Percentiles rank a stretch among this genome's conserved stretches.
Evolutionary conservation across 495 filamentous ascomycete species (phyloP).

Genomic region (Penicillium cosmopolitanum): DNA sequence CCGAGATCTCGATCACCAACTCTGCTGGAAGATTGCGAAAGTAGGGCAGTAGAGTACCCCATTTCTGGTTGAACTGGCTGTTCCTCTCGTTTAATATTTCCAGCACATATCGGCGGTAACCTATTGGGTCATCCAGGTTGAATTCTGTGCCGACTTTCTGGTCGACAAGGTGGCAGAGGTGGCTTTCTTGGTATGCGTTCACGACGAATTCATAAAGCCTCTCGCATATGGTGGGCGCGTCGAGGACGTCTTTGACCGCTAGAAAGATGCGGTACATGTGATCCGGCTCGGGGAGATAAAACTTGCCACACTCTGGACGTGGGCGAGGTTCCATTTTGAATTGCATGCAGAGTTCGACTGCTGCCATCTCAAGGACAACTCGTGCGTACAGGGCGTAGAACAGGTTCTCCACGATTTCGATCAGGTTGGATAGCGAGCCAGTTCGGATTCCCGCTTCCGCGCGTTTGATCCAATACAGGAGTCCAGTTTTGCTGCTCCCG

Average conservation of each 20-base stretch:
- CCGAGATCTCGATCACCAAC: conserved; percentile 34
- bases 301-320: conserved; percentile 9
- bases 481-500: conserved; percentile 29
- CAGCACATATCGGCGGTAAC: conserved; percentile 37
- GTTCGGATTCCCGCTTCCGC: conserved; percentile 32
- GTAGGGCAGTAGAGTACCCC: conserved; percentile 29
- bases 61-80: conserved; percentile 34
- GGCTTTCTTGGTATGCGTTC: conserved; percentile 30
- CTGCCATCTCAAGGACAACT: conserved; percentile 42
- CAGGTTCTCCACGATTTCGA: conserved; percentile 38
- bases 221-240: conserved; percentile 31
- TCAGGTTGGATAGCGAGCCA: conserved; percentile 28
- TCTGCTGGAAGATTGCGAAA: conserved; percentile 33
- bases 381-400: conserved; percentile 43
- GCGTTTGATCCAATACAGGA: conserved; percentile 33
- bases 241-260: conserved; percentile 38
- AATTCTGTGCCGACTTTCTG: conserved; percentile 13
- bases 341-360: conserved; percentile 38
- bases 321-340: conserved; percentile 28
- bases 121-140: conserved; percentile 31
- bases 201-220: conserved; percentile 27
- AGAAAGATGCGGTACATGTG: conserved; percentile 40
- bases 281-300: conserved; percentile 34
- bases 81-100: conserved; percentile 21
- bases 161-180: conserved; percentile 24